These are phyloP conservation scores for Tetrahymena thermophila DNA, from an alignment of 73 alveolate species.

Conservation along the genomic window DNA sequence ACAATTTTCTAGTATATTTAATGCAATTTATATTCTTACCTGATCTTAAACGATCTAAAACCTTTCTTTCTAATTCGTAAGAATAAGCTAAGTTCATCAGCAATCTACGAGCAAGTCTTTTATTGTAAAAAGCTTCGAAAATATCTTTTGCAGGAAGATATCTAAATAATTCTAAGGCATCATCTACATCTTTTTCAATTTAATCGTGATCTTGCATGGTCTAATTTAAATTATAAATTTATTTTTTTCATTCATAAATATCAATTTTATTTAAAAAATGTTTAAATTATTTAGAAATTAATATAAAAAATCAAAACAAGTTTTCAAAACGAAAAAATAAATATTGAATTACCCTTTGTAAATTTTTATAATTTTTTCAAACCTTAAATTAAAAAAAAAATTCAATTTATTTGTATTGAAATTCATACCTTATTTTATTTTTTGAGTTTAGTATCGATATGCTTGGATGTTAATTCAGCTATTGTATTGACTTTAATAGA, in stretches of 20 bases:
- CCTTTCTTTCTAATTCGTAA: conserved; percentile 31
- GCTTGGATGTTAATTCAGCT: neutral
- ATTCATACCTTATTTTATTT: neutral
- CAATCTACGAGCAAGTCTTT: conserved; percentile 50
- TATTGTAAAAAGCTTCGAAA: conserved; percentile 49
- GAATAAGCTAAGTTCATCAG: conserved; percentile 41
- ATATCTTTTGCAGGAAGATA: conserved; percentile 56
- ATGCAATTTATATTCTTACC: neutral
- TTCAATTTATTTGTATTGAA: neutral
- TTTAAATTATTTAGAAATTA: no score
- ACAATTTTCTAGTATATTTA: neutral
- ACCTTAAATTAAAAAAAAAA: no score
- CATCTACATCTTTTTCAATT: conserved; percentile 36
- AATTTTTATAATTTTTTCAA: no score
- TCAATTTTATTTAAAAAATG: no score
- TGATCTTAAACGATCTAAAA: conserved; percentile 9
- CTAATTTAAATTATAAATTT: neutral
- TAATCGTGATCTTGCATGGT: conserved; percentile 23
- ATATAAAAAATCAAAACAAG: no score
- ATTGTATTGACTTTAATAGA: neutral
- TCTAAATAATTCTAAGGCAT: conserved; percentile 40
- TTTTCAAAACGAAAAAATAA: no score
- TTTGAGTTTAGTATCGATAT: neutral
- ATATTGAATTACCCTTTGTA: no score
- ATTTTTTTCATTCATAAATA: no score